Percentiles rank a stretch among this genome's conserved stretches.
Conservation (phyloP, 2,329 filamentous ascomycete genomes). For the Aspergillus sp. region DNA sequence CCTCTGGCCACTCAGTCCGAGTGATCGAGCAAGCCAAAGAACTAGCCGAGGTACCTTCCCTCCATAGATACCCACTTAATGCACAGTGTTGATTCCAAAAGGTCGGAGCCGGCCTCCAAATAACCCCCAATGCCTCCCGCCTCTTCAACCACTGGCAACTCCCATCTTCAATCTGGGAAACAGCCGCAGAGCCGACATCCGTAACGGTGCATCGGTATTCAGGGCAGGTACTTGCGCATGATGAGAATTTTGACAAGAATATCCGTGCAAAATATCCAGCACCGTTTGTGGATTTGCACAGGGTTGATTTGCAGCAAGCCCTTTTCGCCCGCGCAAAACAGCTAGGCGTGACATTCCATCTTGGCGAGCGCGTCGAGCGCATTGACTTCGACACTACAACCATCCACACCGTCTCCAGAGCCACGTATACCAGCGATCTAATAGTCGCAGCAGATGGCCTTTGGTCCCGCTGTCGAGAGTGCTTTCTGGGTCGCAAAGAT, state of each 20-base stretch:
- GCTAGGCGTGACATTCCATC: slow-evolving; percentile 47
- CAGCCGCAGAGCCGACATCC: slow-evolving; percentile 25
- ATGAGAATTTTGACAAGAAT: slow-evolving; percentile 47
- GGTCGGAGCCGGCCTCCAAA: slow-evolving; percentile 62
- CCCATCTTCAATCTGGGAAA: slow-evolving; percentile 18
- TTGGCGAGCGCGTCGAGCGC: slow-evolving; percentile 43
- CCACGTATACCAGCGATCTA: slow-evolving; percentile 45
- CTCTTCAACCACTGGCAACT: slow-evolving; percentile 26
- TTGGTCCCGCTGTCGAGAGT: slow-evolving; percentile 52
- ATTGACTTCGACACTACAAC: slow-evolving; percentile 30
- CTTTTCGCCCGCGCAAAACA: slow-evolving; percentile 47
- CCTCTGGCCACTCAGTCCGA: slow-evolving; percentile 19
- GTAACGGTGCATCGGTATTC: slow-evolving; percentile 31
- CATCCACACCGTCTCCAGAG: slow-evolving; percentile 37
- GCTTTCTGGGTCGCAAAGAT: slow-evolving; percentile 42
- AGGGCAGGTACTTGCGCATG: slow-evolving; percentile 34
- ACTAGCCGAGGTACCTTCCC: slow-evolving; percentile 16
- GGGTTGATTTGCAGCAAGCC: slow-evolving; percentile 54
- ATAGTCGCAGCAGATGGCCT: slow-evolving; percentile 60
- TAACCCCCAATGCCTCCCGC: slow-evolving; percentile 28
- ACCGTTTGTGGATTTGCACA: slow-evolving; percentile 56
- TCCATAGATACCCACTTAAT: background rate
- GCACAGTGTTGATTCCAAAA: slow-evolving; percentile 23
- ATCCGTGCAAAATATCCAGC: slow-evolving; percentile 50
- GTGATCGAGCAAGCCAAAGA: slow-evolving; percentile 26